Conservation (phyloP, 2,329 filamentous ascomycete species). For the Bipolaris oryzae region DNA sequence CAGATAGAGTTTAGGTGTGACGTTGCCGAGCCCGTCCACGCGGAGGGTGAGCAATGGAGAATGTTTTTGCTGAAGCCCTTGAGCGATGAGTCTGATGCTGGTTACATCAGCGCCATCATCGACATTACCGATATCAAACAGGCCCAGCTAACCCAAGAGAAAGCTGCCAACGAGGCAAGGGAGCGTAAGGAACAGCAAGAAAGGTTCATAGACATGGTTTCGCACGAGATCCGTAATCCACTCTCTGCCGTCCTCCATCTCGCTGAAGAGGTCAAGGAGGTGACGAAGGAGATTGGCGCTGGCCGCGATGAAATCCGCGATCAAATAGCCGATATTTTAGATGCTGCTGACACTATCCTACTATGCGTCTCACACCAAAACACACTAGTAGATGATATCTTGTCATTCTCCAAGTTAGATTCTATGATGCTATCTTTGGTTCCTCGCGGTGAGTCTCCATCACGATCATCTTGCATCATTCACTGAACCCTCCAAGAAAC, state of each 20-base stretch:
- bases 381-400: constrained; percentile 55
- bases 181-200: constrained; percentile 55
- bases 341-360: constrained; percentile 50
- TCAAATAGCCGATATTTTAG: constrained; percentile 39
- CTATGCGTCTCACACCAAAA: constrained; percentile 54
- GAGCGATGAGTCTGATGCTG: constrained; percentile 50
- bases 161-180: constrained; percentile 51
- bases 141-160: constrained; percentile 51
- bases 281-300: constrained; percentile 33
- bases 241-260: constrained; percentile 51
- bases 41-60: constrained; percentile 45
- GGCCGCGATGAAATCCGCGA: constrained; percentile 23
- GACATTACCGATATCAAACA: constrained; percentile 55
- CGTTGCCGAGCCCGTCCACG: constrained; percentile 37
- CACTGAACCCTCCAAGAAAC: constrained; percentile 27
- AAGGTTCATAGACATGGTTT: constrained; percentile 55
- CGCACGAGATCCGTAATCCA: constrained; percentile 50
- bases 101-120: constrained; percentile 55
- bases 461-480: constrained; percentile 7
- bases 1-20: constrained; percentile 53
- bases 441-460: constrained; percentile 30
- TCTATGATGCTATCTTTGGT: constrained; percentile 53
- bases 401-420: constrained; percentile 56
- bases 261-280: constrained; percentile 51
- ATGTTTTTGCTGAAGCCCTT: constrained; percentile 53